Base-by-base conservation (phyloP, 2,329 filamentous ascomycete genomes). In the Macrophomina phaseolina region DNA sequence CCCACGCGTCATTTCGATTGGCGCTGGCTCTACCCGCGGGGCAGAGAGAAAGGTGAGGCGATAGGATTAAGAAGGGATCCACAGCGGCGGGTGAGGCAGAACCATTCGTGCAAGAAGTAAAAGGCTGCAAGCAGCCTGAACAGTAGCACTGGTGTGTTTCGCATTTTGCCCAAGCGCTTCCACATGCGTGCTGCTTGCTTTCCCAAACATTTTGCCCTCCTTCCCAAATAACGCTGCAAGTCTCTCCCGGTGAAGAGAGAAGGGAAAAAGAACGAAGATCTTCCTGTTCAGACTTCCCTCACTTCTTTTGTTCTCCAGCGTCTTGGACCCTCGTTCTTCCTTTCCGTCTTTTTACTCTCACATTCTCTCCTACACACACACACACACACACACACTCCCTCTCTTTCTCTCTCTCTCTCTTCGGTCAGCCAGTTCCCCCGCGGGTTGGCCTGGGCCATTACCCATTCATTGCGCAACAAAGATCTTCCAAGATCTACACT, bases 111-210 rank as follows among this genome's bases (percentile, higher is more conserved):
- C 11, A 38, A 38, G 23, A 23, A 23, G 23, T 23, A 23, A 38
- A 38, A 38, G 36, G 18, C 53, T 30, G 58, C 58, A 62, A 62
- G 45, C 58, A 49, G 58, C 45, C 16, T 49, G 48, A 34, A 61
- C 23, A 46, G 52, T 55, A 36, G 52, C 7, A n/a, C 34, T 49
- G 30, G 58, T 45, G 58, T 49, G 58, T 62, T 49, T 62, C 58
- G 56, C 23, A 48, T 48, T 30, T 16, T 30, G 32, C 23, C 58
- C 28, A 49, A 62, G 28, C 11, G 9, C 7, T 48, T 62, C 58
- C 58, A 49, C n/a, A 49, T 40, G 32, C 58, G 42, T 45, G 28
- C 56, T 61, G 28, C 28, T 23, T 32, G 18, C 46, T 49, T 52
- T 58, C 40, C 52, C 34, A 28, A 28, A 30, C 3, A 34, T 61